phyloP scores from a whole-genome alignment of 306 rosid species.

The Myrica gale region DNA sequence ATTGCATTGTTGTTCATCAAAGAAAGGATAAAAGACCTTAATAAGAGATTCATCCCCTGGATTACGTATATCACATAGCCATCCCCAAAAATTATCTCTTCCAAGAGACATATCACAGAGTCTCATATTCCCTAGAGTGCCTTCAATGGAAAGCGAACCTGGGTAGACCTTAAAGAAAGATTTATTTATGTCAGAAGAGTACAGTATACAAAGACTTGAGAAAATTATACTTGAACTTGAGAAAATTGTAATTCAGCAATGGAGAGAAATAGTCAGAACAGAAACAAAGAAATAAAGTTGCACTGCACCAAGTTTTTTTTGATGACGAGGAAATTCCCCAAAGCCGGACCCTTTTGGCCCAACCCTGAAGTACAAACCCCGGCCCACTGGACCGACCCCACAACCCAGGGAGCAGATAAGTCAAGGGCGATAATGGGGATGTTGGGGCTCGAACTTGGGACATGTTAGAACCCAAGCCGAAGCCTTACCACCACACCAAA shows the following conservation, averaged over 20 bases:
- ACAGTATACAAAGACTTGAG: not conserved
- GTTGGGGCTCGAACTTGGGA: too few species aligned
- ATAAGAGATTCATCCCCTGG: conserved; percentile 95
- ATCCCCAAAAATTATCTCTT: conserved; percentile 75
- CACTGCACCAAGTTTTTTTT: not conserved
- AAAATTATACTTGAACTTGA: not conserved
- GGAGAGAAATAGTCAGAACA: conserved; percentile 7
- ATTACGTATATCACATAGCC: conserved; percentile 96
- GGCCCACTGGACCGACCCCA: too few species aligned
- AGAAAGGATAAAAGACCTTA: conserved; percentile 46
- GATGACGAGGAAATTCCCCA: too few species aligned
- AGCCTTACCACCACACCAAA: too few species aligned
- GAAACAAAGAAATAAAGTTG: not conserved
- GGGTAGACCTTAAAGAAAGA: conserved; percentile 72
- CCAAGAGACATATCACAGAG: conserved; percentile 83
- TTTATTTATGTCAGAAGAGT: conserved; percentile 11
- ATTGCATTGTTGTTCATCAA: conserved; percentile 15
- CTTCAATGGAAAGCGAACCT: conserved; percentile 86
- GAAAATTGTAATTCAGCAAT: conserved; percentile 7
- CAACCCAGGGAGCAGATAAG: too few species aligned
- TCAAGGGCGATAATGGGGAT: too few species aligned
- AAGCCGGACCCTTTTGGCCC: too few species aligned
- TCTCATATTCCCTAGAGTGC: conserved; percentile 85
- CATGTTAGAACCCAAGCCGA: too few species aligned
- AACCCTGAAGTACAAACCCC: too few species aligned